Percentiles rank a stretch among this genome's conserved stretches.
phyloP scores from a whole-genome alignment of 2,329 filamentous ascomycete genomes.

The Colletotrichum sp. region DNA sequence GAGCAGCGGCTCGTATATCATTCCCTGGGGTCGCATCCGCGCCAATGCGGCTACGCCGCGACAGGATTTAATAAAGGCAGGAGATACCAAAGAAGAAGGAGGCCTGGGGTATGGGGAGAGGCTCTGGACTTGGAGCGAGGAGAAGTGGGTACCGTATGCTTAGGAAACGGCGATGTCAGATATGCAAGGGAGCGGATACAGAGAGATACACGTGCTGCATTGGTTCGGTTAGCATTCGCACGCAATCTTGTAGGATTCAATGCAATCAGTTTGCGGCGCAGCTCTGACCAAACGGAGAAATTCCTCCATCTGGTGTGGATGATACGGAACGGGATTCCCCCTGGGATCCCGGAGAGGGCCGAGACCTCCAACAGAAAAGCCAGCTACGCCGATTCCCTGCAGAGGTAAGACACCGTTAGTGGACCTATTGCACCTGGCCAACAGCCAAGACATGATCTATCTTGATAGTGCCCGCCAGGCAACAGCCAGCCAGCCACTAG shows the following conservation, averaged over 20 bases:
- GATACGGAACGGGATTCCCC: neutral
- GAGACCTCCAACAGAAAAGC: neutral
- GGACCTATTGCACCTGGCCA: neutral
- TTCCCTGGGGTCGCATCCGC: slow-evolving; percentile 33
- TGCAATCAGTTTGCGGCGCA: neutral
- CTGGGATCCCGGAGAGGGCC: neutral
- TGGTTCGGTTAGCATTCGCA: neutral
- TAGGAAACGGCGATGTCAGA: neutral
- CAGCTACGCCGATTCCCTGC: neutral
- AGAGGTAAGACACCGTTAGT: neutral
- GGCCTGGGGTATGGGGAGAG: neutral
- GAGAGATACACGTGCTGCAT: neutral
- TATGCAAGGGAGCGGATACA: neutral
- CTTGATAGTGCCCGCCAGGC: neutral
- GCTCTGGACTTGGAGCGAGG: neutral
- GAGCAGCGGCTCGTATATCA: slow-evolving; percentile 31
- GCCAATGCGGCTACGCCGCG: neutral
- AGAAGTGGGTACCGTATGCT: neutral
- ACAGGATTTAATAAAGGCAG: neutral
- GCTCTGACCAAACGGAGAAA: neutral
- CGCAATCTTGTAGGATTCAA: neutral
- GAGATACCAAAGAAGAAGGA: neutral
- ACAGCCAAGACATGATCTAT: neutral
- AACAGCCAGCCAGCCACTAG: neutral
- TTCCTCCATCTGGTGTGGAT: neutral